Base-by-base conservation (phyloP, 225 moss, liverwort and hornwort species). In the Climacium dendroides region DNA sequence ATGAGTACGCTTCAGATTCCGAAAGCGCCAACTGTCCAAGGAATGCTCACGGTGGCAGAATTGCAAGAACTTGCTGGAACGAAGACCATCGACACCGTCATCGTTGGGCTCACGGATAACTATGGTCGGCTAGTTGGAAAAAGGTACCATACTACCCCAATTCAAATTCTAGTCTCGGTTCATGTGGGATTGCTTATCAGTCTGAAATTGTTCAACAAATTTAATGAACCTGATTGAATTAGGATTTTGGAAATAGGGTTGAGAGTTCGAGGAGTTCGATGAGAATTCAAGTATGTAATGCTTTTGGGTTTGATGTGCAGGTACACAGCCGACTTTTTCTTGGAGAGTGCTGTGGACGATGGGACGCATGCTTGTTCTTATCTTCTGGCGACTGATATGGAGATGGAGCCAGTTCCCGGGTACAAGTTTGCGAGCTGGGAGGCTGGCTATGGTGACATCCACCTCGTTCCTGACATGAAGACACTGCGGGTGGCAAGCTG, bases 311-410 rank as follows among this genome's bases (percentile, higher is more conserved):
- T 62, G 29, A 57, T 23, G 82, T 85, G 83, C 90, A 96, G 96
- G 76, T 96, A 94, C 79, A 94, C 97, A 6, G 96, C 92, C 47
- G 82, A 92, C 23, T 99, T 99, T 84, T 99, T 99, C 79, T 87
- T 99, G 88, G 96, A 97, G 79, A 99, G 96, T 88, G 97, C 95
- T 19, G 95, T 96, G 87, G 89, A 91, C 15, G 96, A 96, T 91
- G 99, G 99, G 61, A 97, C 97, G 57, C 99, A 99, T 80, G 99
- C 90, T 25, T 99, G 99, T 30, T 99, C 99, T 19, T 99, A 99
- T 86, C 91, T 99, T 10, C 89, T 99, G 32, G 99, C 99, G 11
- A 99, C 99, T 10, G 99, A 97, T 57, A 99, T 99, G 96, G 93
- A 97, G 83, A 99, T 99, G 99, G 97, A 97, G 85, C 94, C 99